Evolutionary conservation across 768 basidiomycete genomes (phyloP).

Genomic region (Pisolithus tinctorius): DNA sequence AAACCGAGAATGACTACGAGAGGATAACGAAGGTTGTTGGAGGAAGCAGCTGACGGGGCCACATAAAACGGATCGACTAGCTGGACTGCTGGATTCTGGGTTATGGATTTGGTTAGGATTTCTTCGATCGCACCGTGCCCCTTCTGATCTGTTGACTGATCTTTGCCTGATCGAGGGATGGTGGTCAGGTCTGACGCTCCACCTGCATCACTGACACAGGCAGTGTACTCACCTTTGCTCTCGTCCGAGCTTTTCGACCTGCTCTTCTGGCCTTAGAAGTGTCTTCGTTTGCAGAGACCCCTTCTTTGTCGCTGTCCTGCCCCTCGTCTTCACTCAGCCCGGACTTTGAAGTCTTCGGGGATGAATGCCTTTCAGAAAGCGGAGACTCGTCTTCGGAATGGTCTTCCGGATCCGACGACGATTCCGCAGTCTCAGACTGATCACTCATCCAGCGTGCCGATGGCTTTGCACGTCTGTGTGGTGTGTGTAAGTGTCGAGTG

Average conservation of each 20-base stretch:
- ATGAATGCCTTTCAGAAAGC: neutral
- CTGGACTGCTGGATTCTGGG: neutral
- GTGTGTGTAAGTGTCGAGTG: neutral
- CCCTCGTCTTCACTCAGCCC: neutral
- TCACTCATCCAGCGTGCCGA: slow-evolving; percentile 26
- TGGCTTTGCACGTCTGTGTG: slow-evolving; percentile 22
- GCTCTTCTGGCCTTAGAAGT: slow-evolving; percentile 4
- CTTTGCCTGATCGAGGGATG: slow-evolving; percentile 8
- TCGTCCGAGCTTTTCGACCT: slow-evolving; percentile 29
- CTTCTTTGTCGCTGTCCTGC: slow-evolving; percentile 29
- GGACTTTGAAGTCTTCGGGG: neutral
- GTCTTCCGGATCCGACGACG: slow-evolving; percentile 24
- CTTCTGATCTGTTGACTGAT: neutral
- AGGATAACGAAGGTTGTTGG: no score
- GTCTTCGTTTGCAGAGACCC: slow-evolving; percentile 31
- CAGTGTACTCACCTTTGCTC: slow-evolving; percentile 8
- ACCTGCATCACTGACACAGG: neutral
- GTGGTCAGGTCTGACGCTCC: slow-evolving; percentile 4
- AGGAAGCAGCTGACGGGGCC: neutral
- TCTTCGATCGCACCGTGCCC: neutral
- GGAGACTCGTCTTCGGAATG: slow-evolving; percentile 7
- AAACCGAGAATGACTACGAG: no score
- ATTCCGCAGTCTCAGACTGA: slow-evolving; percentile 26
- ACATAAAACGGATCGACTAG: neutral
- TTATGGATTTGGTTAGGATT: neutral